Percentiles rank a stretch among this genome's conserved stretches.
Conservation (phyloP, 2,329 filamentous ascomycete species). For the Daldinia sp. region DNA sequence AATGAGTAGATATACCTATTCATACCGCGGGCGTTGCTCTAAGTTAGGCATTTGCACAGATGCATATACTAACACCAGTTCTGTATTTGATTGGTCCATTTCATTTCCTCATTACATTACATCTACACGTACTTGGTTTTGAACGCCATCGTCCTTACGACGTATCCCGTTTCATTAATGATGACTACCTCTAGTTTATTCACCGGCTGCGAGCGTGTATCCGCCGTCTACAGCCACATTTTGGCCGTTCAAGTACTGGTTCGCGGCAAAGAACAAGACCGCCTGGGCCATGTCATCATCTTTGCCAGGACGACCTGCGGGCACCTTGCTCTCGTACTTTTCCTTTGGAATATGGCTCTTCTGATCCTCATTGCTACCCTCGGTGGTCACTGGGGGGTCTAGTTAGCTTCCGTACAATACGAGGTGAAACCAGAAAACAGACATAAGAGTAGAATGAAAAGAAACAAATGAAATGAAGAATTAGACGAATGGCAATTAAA, state of each 20-base stretch:
- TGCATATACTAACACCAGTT: background rate
- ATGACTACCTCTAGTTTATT: slow-evolving; percentile 40
- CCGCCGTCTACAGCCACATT: slow-evolving; percentile 60
- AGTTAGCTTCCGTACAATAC: slow-evolving; percentile 10
- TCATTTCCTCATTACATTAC: background rate
- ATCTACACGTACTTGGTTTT: background rate
- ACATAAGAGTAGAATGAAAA: background rate
- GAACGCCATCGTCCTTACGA: background rate
- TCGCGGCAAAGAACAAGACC: slow-evolving; percentile 66
- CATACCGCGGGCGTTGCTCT: background rate
- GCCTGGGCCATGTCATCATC: slow-evolving; percentile 78
- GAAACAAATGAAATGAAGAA: background rate
- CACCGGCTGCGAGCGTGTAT: slow-evolving; percentile 56
- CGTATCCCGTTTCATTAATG: background rate
- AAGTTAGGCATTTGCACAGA: background rate
- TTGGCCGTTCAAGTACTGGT: slow-evolving; percentile 61
- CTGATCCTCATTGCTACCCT: slow-evolving; percentile 59
- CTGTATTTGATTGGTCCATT: background rate
- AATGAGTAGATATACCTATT: background rate
- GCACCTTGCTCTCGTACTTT: slow-evolving; percentile 70
- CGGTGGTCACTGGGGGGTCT: slow-evolving; percentile 65
- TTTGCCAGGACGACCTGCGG: slow-evolving; percentile 74
- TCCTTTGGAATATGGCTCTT: slow-evolving; percentile 71
- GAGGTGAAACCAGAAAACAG: no score
- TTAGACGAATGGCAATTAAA: background rate